Conservation (phyloP, 2,329 filamentous ascomycete genomes). For the Pseudomassariella vexata region DNA sequence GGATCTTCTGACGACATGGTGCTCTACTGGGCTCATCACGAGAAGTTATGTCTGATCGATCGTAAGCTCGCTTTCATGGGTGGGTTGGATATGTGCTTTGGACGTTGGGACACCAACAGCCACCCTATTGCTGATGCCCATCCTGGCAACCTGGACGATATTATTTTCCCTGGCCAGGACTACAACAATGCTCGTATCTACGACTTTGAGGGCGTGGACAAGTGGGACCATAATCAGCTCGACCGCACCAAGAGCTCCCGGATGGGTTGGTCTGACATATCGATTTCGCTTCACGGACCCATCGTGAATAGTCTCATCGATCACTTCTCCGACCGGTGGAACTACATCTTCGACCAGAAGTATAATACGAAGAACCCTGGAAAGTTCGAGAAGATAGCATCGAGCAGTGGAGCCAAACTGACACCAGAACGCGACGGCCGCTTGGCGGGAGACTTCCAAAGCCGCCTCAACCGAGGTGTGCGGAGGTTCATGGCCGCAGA, state of each 20-base stretch:
- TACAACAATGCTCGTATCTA: constrained; percentile 86
- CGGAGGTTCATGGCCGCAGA: constrained; percentile 31
- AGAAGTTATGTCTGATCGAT: constrained; percentile 83
- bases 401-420: constrained; percentile 12
- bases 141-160: constrained; percentile 67
- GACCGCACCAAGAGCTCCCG: constrained; percentile 72
- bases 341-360: constrained; percentile 82
- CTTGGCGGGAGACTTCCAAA: constrained; percentile 35
- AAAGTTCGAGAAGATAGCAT: constrained; percentile 37
- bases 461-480: constrained; percentile 35
- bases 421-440: constrained; percentile 13
- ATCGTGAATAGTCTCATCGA: constrained; percentile 68
- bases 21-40: constrained; percentile 90
- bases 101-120: constrained; percentile 18
- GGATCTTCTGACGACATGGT: constrained; percentile 77
- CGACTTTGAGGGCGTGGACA: constrained; percentile 70
- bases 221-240: constrained; percentile 83
- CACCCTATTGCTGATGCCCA: constrained; percentile 83
- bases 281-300: constrained; percentile 68
- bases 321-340: constrained; percentile 86
- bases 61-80: constrained; percentile 83
- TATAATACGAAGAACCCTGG: constrained; percentile 52
- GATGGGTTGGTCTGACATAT: constrained; percentile 92
- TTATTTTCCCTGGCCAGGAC: constrained; percentile 84
- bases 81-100: constrained; percentile 68